Conservation (phyloP, 345 rosid species). For the Eucalyptus decipiens region DNA sequence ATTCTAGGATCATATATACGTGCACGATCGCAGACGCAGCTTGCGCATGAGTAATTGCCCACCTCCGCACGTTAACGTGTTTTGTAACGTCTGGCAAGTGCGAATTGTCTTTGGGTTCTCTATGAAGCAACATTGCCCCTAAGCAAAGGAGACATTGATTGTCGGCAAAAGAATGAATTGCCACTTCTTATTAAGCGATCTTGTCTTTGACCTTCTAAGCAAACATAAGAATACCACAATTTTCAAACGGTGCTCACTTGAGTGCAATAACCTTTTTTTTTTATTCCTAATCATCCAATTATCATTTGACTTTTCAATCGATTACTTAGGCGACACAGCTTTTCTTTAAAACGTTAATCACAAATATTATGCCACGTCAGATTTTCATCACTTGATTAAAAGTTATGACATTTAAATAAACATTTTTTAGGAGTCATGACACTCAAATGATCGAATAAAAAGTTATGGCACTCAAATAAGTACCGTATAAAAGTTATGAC, state of each 20-base stretch:
- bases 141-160: background rate
- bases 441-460: too few species aligned
- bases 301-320: too few species aligned
- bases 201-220: background rate
- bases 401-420: too few species aligned
- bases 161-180: background rate
- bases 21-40: background rate
- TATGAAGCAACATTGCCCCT: background rate
- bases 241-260: too few species aligned
- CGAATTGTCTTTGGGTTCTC: background rate
- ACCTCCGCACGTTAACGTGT: background rate
- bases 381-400: too few species aligned
- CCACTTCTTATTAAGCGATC: background rate
- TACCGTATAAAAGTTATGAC: fast-evolving
- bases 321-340: fast-evolving
- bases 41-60: background rate
- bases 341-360: too few species aligned
- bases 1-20: background rate
- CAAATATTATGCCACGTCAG: too few species aligned
- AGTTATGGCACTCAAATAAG: too few species aligned
- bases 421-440: fast-evolving
- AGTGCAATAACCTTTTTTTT: too few species aligned
- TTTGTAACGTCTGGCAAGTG: background rate
- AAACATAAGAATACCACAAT: background rate
- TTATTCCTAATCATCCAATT: fast-evolving